phyloP scores from a whole-genome alignment of 169 alveolate species.

The Plasmodium vivax region DNA sequence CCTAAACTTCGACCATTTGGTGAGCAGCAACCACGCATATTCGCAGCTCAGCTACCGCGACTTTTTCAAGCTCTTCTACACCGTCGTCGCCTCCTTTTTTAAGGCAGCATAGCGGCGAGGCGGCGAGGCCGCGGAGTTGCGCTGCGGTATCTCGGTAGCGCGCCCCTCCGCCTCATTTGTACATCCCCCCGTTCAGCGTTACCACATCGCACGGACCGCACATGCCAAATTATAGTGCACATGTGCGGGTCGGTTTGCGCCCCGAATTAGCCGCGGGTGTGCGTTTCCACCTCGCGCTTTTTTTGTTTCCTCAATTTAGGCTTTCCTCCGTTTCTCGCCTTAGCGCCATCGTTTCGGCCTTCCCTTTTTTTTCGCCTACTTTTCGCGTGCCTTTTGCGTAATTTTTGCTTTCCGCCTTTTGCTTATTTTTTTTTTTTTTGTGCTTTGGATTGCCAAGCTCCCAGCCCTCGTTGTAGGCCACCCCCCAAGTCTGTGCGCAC shows the following conservation, averaged over 20 bases:
- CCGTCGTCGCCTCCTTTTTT: constrained; percentile 27
- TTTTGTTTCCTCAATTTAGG: background rate
- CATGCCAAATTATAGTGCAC: no score
- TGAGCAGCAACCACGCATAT: constrained; percentile 22
- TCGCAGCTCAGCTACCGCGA: constrained; percentile 40
- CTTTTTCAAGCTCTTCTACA: constrained; percentile 38
- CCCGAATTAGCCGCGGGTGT: background rate
- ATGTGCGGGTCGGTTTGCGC: no score
- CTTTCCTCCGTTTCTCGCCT: background rate
- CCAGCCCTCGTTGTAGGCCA: background rate
- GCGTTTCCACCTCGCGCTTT: background rate
- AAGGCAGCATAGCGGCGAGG: background rate
- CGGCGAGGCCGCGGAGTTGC: background rate
- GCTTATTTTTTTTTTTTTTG: constrained; percentile 24
- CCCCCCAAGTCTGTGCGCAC: background rate
- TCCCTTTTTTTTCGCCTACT: background rate
- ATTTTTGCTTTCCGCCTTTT: background rate
- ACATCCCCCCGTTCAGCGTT: background rate
- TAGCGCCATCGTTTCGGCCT: background rate
- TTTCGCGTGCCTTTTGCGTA: background rate
- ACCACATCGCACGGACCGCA: no score
- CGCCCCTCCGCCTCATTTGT: background rate
- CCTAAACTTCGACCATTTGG: constrained; percentile 32
- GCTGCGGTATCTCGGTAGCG: background rate
- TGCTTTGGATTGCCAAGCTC: background rate